phyloP scores from a whole-genome alignment of 306 rosid species.

The Casuarina cunninghamiana region DNA sequence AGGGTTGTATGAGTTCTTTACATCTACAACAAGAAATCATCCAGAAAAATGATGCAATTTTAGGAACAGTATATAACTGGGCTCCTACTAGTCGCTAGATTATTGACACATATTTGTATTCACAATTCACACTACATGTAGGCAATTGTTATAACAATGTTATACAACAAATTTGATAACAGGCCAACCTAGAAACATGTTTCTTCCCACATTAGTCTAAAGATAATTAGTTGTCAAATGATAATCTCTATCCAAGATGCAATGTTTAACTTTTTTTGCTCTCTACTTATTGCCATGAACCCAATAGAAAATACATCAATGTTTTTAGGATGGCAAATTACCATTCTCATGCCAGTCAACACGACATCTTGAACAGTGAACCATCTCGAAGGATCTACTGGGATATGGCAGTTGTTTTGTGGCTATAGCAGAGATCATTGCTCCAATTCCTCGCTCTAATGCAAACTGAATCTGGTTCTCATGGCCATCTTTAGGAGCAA shows the following conservation, averaged over 20 bases:
- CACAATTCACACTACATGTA: not conserved
- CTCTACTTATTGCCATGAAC: conserved; percentile 11
- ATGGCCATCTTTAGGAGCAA: conserved; percentile 96
- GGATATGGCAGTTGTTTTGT: conserved; percentile 92
- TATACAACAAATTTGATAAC: not conserved
- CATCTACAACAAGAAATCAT: not conserved
- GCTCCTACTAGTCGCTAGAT: not conserved
- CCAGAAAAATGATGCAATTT: not conserved
- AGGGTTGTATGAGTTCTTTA: not conserved
- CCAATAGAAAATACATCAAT: conserved; percentile 5
- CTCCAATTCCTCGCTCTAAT: conserved; percentile 85
- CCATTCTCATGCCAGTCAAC: conserved; percentile 89
- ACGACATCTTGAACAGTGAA: conserved; percentile 95
- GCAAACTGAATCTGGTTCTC: conserved; percentile 98
- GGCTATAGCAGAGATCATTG: conserved; percentile 86
- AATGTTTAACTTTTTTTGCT: not conserved
- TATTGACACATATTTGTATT: not conserved
- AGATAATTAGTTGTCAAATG: too few relatives aligned
- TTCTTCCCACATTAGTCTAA: not conserved
- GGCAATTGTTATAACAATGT: not conserved
- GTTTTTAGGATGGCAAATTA: conserved; percentile 33
- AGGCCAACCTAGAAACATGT: not conserved
- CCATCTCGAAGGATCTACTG: conserved; percentile 81
- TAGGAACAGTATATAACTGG: not conserved
- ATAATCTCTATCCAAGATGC: not conserved